Evolutionary conservation across 1,284 basidiomycete genomes (phyloP), one percentile per base, ranked within the genome.

Genomic region (Termitomyces sp.): DNA sequence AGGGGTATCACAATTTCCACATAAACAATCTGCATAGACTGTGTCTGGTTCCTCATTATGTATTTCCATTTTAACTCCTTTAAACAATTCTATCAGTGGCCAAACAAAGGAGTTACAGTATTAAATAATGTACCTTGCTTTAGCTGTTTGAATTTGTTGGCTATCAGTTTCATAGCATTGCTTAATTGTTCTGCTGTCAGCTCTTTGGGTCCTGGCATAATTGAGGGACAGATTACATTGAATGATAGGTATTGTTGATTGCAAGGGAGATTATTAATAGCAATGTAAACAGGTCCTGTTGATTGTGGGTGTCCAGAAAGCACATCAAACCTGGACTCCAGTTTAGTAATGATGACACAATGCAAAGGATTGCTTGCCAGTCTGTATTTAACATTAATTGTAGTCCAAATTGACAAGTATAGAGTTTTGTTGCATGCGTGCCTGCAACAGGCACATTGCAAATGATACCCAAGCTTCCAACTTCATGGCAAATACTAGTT

Each of bases 1-100:
- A 31, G 63, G 67, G 0, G 62, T 66, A 53, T 68, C 63, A 49
- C 63, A 67, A 38, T 63, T 64, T 8, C 44, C 51, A 21, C 60
- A 63, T 9, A 60, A 53, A 38, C 46, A 60, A 46, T 61, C 60
- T 33, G 59, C 57, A 50, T 58, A 61, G 2, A 61, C 50, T 3
- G 26, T 46, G 11, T 52, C 56, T 9, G 49, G 40, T 1, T 55
- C 55, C 9, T 60, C 55, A 31, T 44, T 51, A 33, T 57, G 10
- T 5, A 62, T 62, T 5, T 58, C 56, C 61, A 62, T 60, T 16
- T 46, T 47, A 5, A 62, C 14, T 13, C 58, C 59, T 60, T 24
- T 24, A 24, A 5, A 24, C 5, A 5, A 24, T 24, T 24, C 5
- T 24, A 24, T 24, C 21, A 24, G 21, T 5, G 21, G 21, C 5